These are phyloP conservation scores for Trichosporon sp. DNA, from an alignment of 1,284 basidiomycete genomes.

Conservation along the genomic window DNA sequence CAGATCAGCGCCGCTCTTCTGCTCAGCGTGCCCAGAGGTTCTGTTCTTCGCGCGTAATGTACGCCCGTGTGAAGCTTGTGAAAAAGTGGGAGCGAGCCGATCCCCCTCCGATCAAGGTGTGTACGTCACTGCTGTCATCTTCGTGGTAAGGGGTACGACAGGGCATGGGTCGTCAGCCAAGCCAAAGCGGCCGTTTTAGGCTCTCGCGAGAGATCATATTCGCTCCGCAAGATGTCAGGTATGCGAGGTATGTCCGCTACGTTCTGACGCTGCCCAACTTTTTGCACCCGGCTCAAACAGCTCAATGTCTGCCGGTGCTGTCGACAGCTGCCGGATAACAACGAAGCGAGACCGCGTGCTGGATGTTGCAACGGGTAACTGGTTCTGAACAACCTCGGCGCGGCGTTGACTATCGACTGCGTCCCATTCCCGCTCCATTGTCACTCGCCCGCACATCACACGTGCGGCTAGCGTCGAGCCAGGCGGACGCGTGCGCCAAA, in stretches of 20 bases:
- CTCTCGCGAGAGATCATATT: not conserved
- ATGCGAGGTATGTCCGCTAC: not conserved
- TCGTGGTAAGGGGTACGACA: too few relatives aligned
- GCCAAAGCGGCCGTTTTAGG: not conserved
- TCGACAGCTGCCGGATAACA: not conserved
- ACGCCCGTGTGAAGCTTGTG: not conserved
- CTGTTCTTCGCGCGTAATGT: not conserved
- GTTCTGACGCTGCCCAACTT: not conserved
- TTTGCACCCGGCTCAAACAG: not conserved
- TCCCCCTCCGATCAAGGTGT: not conserved
- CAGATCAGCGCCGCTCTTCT: not conserved
- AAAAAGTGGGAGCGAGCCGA: slow-evolving; percentile 1
- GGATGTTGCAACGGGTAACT: not conserved
- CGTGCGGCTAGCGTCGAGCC: not conserved
- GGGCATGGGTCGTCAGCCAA: too few relatives aligned
- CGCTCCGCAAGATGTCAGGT: not conserved
- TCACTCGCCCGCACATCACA: not conserved
- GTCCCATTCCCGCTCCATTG: not conserved
- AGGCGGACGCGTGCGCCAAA: not conserved
- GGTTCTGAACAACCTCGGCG: not conserved
- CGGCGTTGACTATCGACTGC: too few relatives aligned
- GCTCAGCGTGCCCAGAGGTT: not conserved
- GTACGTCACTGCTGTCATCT: not conserved
- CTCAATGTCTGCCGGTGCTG: not conserved
- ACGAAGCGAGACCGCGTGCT: too few relatives aligned